Percentiles rank a stretch among this genome's conserved stretches.
Conservation (phyloP, 768 basidiomycete species). For the Strobilomyces dryophilus region DNA sequence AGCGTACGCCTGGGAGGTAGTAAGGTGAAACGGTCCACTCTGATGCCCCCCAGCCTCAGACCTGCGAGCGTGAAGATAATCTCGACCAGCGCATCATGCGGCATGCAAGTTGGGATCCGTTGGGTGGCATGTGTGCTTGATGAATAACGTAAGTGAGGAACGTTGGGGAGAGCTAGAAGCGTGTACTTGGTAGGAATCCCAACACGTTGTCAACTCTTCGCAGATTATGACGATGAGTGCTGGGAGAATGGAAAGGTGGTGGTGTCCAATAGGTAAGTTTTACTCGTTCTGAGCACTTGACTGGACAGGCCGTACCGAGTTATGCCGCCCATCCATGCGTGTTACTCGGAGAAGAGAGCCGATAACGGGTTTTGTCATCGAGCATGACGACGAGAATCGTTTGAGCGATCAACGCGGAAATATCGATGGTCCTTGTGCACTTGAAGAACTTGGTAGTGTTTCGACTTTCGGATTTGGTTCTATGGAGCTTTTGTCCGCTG, state of each 20-base stretch:
- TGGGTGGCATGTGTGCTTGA: neutral
- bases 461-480: neutral
- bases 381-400: neutral
- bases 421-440: neutral
- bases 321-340: too few species aligned
- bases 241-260: too few species aligned
- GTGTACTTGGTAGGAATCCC: neutral
- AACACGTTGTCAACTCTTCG: neutral
- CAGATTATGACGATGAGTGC: neutral
- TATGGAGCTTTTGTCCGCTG: too few species aligned
- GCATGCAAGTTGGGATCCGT: neutral
- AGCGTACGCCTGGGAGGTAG: constrained; percentile 1
- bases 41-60: neutral
- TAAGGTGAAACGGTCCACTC: neutral
- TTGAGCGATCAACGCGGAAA: neutral
- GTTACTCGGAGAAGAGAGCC: neutral
- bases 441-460: neutral
- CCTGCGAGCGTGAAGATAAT: neutral
- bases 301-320: neutral
- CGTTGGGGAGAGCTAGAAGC: neutral
- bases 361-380: neutral
- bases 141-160: neutral
- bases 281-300: too few species aligned
- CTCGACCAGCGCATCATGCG: neutral
- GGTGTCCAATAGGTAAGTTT: too few species aligned